Percentiles rank a stretch among this genome's conserved stretches.
These are phyloP conservation scores for Lepraria neglecta DNA, from an alignment of 495 filamentous ascomycete genomes.

Conservation along the genomic window DNA sequence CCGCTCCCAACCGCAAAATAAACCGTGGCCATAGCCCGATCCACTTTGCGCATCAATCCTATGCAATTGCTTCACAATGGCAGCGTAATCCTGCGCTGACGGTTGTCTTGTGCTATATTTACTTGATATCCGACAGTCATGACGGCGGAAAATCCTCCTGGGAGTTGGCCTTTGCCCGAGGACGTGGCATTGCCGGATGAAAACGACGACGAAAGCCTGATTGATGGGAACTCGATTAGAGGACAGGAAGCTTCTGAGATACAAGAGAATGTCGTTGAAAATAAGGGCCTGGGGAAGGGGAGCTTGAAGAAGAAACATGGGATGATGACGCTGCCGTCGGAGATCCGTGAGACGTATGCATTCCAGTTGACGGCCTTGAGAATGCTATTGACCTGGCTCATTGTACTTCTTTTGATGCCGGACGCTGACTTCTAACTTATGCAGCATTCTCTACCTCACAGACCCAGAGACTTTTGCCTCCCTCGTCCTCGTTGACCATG, in stretches of 20 bases:
- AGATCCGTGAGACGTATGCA: slow-evolving; percentile 25
- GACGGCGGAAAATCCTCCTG: neutral
- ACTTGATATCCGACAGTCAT: neutral
- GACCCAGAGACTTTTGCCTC: slow-evolving; percentile 79
- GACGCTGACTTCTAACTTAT: slow-evolving; percentile 16
- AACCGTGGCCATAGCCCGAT: neutral
- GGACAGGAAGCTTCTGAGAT: neutral
- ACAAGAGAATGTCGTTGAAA: neutral
- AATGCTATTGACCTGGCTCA: neutral
- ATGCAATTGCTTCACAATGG: neutral
- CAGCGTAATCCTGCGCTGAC: slow-evolving; percentile 7
- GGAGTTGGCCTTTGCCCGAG: neutral
- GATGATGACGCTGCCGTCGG: slow-evolving; percentile 19
- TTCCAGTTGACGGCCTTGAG: neutral
- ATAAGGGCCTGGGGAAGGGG: slow-evolving; percentile 17
- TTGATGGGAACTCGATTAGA: neutral
- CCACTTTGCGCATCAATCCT: neutral
- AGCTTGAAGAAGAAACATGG: slow-evolving; percentile 5
- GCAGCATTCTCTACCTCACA: slow-evolving; percentile 66
- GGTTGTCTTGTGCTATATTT: slow-evolving; percentile 4
- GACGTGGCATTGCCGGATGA: neutral
- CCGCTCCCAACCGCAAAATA: slow-evolving; percentile 1
- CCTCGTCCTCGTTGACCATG: slow-evolving; percentile 67
- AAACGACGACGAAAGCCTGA: neutral
- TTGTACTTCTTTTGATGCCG: neutral